Evolutionary conservation across 257 asterid species (phyloP).

Genomic region (Nicotiana benthamiana): DNA sequence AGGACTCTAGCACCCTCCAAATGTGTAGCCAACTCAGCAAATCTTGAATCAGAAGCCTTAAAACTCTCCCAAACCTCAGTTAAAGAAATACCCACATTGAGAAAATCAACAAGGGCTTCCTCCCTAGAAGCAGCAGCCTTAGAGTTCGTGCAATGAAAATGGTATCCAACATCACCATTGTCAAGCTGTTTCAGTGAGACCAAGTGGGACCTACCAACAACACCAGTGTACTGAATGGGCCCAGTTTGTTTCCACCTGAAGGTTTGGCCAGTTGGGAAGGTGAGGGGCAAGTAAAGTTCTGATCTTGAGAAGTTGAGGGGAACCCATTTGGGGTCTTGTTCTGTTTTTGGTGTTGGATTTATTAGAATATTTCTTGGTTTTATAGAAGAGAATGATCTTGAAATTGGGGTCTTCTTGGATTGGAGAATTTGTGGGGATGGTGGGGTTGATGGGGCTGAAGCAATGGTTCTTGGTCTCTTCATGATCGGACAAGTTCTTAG

Average conservation of each 20-base stretch:
- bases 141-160: slow-evolving; percentile 32
- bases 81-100: slow-evolving; percentile 66
- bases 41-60: slow-evolving; percentile 63
- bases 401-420: neutral
- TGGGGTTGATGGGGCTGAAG: slow-evolving; percentile 16
- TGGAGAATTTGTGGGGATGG: slow-evolving; percentile 11
- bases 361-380: slow-evolving; percentile 32
- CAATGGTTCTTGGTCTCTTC: slow-evolving; percentile 13
- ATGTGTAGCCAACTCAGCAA: slow-evolving; percentile 56
- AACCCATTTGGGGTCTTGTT: slow-evolving; percentile 37
- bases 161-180: slow-evolving; percentile 46
- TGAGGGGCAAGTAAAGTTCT: slow-evolving; percentile 82
- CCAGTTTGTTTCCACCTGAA: slow-evolving; percentile 90
- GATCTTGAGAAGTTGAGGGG: slow-evolving; percentile 51
- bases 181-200: slow-evolving; percentile 71
- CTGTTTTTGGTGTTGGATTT: slow-evolving; percentile 24
- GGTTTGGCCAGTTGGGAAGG: slow-evolving; percentile 95
- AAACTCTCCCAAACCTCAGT: slow-evolving; percentile 65
- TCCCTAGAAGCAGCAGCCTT: slow-evolving; percentile 28
- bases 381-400: slow-evolving; percentile 2
- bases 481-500: slow-evolving; percentile 2
- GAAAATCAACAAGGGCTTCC: slow-evolving; percentile 51
- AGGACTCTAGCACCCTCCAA: slow-evolving; percentile 89
- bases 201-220: slow-evolving; percentile 66
- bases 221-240: slow-evolving; percentile 64